Percentiles rank a stretch among this genome's conserved stretches.
phyloP scores from a whole-genome alignment of 495 filamentous ascomycete species.

The Tuber borchii region DNA sequence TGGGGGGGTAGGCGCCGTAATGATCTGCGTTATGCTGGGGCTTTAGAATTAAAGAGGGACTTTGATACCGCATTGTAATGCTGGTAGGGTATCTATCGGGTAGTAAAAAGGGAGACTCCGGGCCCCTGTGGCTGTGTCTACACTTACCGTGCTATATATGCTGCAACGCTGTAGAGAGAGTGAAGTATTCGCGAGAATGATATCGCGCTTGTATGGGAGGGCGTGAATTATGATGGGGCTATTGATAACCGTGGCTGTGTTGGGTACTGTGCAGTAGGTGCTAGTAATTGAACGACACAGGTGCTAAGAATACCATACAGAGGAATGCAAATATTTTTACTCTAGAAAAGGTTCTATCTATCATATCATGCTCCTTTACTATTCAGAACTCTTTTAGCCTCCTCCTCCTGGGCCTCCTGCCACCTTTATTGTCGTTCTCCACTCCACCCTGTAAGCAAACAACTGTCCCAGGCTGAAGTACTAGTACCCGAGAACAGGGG shows the following conservation, averaged over 20 bases:
- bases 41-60: neutral
- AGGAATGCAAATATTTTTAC: neutral
- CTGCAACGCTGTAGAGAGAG: neutral
- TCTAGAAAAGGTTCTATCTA: neutral
- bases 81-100: too few relatives aligned
- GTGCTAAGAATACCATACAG: too few relatives aligned
- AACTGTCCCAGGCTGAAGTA: neutral
- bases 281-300: too few relatives aligned
- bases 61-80: too few relatives aligned
- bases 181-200: neutral
- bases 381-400: neutral
- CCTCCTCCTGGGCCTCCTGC: neutral
- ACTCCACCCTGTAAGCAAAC: neutral
- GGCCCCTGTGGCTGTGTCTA: neutral
- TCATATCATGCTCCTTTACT: neutral
- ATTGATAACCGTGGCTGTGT: neutral
- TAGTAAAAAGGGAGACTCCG: too few relatives aligned
- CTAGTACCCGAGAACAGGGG: neutral
- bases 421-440: neutral
- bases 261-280: too few relatives aligned
- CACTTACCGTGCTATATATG: neutral
- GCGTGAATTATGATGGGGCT: neutral
- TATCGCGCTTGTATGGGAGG: neutral
- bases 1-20: neutral
- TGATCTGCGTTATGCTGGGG: neutral